These are phyloP conservation scores for Kodamaea anthophila DNA, from an alignment of 1,139 yeast genomes.

Conservation along the genomic window DNA sequence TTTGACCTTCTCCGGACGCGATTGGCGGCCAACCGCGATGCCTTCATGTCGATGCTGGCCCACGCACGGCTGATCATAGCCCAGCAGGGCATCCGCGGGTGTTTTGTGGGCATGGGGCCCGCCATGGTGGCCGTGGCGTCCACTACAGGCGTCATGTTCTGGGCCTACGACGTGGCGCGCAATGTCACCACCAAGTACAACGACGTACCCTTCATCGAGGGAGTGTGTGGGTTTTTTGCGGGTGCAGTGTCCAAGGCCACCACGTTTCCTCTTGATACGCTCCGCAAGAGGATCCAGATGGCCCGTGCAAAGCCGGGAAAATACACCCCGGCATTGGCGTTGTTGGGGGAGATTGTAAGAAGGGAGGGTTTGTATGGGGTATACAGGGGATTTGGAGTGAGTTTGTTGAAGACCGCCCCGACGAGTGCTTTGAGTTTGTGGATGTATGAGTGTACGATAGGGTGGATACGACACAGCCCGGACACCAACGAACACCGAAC, in stretches of 20 bases:
- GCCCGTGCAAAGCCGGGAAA: conserved; percentile 22
- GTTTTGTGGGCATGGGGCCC: conserved; percentile 59
- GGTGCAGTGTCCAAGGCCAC: conserved; percentile 68
- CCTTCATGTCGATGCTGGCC: conserved; percentile 43
- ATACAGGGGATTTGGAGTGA: conserved; percentile 67
- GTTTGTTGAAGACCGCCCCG: conserved; percentile 73
- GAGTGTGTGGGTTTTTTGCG: conserved; percentile 67
- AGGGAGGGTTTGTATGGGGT: conserved; percentile 62
- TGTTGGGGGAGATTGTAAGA: conserved; percentile 34
- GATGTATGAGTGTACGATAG: conserved; percentile 47
- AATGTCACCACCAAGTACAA: conserved; percentile 20
- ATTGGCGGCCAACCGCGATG: conserved; percentile 53
- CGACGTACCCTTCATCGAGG: conserved; percentile 47
- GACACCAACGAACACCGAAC: too few species aligned
- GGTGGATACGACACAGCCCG: too few species aligned
- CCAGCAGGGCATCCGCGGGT: conserved; percentile 50
- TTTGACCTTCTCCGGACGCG: conserved; percentile 82
- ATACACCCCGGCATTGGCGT: conserved; percentile 13
- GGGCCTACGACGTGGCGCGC: conserved; percentile 52
- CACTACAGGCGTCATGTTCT: conserved; percentile 64
- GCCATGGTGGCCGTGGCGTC: conserved; percentile 60
- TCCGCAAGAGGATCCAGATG: conserved; percentile 75
- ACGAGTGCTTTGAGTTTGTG: conserved; percentile 75
- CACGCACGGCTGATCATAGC: conserved; percentile 26
- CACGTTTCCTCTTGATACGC: conserved; percentile 81